Conservation (phyloP, 78 protist genomes). For the Dictyostelium intermedium region DNA sequence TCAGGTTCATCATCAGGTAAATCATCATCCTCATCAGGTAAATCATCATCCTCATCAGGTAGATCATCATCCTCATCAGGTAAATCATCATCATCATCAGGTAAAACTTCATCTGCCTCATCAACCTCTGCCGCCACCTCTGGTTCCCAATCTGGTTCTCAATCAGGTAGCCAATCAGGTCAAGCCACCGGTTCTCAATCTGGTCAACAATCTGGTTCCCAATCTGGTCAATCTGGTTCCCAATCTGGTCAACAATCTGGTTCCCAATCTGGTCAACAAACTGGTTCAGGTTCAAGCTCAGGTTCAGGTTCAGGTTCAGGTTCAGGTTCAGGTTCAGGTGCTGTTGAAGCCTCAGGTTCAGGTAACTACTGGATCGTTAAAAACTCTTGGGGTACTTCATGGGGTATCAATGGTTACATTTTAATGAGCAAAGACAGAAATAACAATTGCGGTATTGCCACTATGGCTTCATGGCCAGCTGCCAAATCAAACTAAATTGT, state of each 20-base stretch:
- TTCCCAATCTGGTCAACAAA: neutral
- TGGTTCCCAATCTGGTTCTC: neutral
- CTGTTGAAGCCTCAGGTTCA: neutral
- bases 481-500: too few species aligned
- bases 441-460: slow-evolving; percentile 89
- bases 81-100: neutral
- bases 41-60: neutral
- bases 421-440: slow-evolving; percentile 71
- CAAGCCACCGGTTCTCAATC: neutral
- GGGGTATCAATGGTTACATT: slow-evolving; percentile 87
- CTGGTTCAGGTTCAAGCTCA: neutral
- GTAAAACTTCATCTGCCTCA: neutral
- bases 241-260: neutral
- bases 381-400: slow-evolving; percentile 95
- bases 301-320: neutral
- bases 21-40: neutral
- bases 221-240: neutral
- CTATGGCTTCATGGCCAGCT: slow-evolving; percentile 14
- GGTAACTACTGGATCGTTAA: slow-evolving; percentile 90
- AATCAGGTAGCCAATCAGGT: neutral
- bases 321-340: neutral
- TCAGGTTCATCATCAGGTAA: neutral
- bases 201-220: neutral
- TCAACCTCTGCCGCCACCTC: neutral
- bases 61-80: neutral